Base-by-base conservation (phyloP, 768 basidiomycete genomes). In the Boletellus ananiceps region DNA sequence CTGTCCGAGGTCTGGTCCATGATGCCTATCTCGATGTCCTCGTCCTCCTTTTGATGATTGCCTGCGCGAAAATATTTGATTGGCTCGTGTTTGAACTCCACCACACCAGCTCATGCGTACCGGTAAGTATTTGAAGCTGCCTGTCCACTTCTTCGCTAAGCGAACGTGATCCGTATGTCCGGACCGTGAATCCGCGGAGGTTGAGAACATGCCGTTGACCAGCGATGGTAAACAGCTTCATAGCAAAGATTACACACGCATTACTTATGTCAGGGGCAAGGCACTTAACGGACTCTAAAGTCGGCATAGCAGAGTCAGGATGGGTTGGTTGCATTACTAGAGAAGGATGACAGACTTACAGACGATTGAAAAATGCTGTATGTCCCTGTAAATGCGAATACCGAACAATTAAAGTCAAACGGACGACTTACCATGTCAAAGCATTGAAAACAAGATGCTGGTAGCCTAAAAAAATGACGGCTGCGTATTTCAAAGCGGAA, bases 391-490 rank as follows among this genome's bases (percentile, higher is more conserved):
- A 49, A 29, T 8, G 21, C n/a, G 8, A 42, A 31, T 16, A 11
- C n/a, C 8, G 38, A 31, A n/a, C 11, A 11, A 14, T 14, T 12
- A 6, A 8, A 19, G 16, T 12, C 1, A 12, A 31, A 15, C 8
- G 5, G 21, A n/a, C 11, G 23, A 41, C 57, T 45, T 33, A 57
- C 55, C 46, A 57, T 2, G 36, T 18, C 11, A 39, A 8, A 11
- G 27, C 31, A 2, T 39, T 49, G n/a, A 46, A 46, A 15, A 5
- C 34, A 48, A 36, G n/a, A 50, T 25, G 40, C 51, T 43, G 21
- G 44, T 29, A 7, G 41, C 3, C 36, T 47, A n/a, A 50, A 18
- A 57, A 57, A 0, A 50, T 37, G 12, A 19, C 8, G 16, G 47
- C 56, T 57, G 11, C 3, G 31, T n/a, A 5, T n/a, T 33, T 27